Percentiles rank a stretch among this genome's conserved stretches.
These are phyloP conservation scores for Tuber indicum DNA, from an alignment of 495 filamentous ascomycete species.

Conservation along the genomic window DNA sequence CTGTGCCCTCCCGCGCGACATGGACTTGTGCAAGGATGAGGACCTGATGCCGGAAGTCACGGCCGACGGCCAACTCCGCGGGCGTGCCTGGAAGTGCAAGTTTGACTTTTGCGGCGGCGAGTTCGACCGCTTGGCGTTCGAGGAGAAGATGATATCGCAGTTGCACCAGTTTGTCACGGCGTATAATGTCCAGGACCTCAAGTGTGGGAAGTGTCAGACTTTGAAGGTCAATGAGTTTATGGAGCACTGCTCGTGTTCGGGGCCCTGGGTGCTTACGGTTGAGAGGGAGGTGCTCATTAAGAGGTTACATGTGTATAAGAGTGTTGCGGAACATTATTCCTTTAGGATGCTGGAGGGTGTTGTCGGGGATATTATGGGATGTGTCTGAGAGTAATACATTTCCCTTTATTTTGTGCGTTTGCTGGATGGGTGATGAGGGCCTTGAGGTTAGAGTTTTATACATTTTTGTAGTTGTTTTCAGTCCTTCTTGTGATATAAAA, in stretches of 20 bases:
- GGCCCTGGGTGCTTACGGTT: conserved; percentile 68
- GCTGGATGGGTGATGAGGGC: conserved; percentile 1
- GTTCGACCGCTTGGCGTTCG: conserved; percentile 67
- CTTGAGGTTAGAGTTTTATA: conserved; percentile 6
- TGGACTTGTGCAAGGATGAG: conserved; percentile 92
- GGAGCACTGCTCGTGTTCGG: conserved; percentile 92
- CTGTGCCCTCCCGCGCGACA: conserved; percentile 79
- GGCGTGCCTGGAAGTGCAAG: conserved; percentile 65
- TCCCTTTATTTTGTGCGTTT: conserved; percentile 5
- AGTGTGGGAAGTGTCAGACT: conserved; percentile 62
- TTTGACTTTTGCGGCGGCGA: conserved; percentile 61
- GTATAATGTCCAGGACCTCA: conserved; percentile 87
- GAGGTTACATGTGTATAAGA: conserved; percentile 60
- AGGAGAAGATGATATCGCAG: conserved; percentile 73
- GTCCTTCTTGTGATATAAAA: background rate
- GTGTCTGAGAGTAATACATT: conserved; percentile 11
- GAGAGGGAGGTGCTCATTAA: conserved; percentile 61
- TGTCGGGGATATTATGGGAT: conserved; percentile 53
- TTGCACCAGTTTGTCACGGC: conserved; percentile 66
- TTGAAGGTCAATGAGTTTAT: conserved; percentile 83
- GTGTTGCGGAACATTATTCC: conserved; percentile 69
- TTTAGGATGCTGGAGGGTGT: conserved; percentile 73
- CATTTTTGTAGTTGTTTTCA: background rate
- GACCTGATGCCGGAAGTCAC: conserved; percentile 58
- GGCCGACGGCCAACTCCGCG: conserved; percentile 41